phyloP scores from a whole-genome alignment of 139 green algal genomes.

The Micromonas commoda region DNA sequence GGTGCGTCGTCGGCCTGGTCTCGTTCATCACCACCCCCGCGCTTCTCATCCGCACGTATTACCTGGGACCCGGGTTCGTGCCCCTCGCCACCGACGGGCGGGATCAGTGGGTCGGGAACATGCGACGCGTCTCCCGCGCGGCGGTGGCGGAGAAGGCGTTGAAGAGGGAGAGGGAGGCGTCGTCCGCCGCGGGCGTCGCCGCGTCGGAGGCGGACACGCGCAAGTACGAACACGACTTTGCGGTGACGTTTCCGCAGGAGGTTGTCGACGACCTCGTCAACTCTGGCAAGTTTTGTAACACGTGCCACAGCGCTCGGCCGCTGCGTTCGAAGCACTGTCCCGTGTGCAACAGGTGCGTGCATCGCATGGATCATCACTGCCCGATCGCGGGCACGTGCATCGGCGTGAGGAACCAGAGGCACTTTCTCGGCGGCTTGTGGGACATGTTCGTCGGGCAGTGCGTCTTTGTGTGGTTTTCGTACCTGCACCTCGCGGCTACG shows the following conservation, averaged over 20 bases:
- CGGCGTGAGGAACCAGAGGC: conserved; percentile 46
- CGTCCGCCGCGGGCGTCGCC: too few relatives aligned
- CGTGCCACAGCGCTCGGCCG: conserved; percentile 43
- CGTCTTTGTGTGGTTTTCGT: neutral
- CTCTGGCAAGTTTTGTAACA: conserved; percentile 11
- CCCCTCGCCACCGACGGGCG: neutral
- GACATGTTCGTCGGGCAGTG: neutral
- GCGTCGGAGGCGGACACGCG: too few relatives aligned
- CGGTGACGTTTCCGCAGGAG: neutral
- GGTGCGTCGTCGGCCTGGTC: neutral
- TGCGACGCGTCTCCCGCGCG: neutral
- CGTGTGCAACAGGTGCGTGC: conserved; percentile 63
- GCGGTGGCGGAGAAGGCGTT: neutral
- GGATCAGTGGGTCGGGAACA: neutral
- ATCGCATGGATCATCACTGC: conserved; percentile 76
- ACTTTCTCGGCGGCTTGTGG: neutral
- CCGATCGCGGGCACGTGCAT: conserved; percentile 62
- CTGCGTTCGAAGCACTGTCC: conserved; percentile 73
- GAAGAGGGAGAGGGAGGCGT: neutral
- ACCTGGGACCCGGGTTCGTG: neutral
- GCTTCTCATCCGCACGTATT: neutral
- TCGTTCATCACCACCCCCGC: neutral
- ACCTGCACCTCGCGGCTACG: neutral
- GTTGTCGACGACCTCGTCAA: neutral
- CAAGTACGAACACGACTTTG: too few relatives aligned